Evolutionary conservation across 306 rosid genomes (phyloP).

Genomic region (Acmispon strigosus): DNA sequence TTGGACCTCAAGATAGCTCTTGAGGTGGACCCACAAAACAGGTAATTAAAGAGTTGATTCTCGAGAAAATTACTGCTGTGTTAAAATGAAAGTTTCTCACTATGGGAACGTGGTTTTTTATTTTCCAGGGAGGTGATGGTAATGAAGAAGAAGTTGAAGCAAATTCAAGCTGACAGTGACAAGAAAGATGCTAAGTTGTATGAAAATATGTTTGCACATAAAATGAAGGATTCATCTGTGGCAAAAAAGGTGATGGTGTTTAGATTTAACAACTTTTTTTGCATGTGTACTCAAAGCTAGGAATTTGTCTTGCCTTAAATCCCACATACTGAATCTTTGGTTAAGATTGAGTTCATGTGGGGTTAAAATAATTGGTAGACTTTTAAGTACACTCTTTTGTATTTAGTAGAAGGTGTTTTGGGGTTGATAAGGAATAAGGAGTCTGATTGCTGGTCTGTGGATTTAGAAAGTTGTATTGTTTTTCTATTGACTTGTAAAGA

Average conservation of each 20-base stretch:
- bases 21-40: constrained; percentile 54
- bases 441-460: background rate
- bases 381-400: background rate
- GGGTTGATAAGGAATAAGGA: background rate
- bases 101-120: background rate
- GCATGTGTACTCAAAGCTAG: background rate
- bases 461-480: too few species aligned
- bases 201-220: constrained; percentile 42
- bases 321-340: background rate
- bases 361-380: too few species aligned
- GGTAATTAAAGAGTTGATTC: constrained; percentile 31
- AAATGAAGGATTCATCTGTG: constrained; percentile 10
- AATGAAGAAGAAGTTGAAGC: constrained; percentile 55
- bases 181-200: constrained; percentile 60
- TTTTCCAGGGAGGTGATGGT: constrained; percentile 48
- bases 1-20: constrained; percentile 67
- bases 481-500: too few species aligned
- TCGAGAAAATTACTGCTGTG: background rate
- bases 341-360: too few species aligned
- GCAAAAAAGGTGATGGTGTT: constrained; percentile 37
- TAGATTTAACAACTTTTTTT: background rate
- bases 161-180: constrained; percentile 48
- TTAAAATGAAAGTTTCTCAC: background rate
- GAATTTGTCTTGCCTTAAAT: background rate
- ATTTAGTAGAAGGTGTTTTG: background rate